Percentiles rank a stretch among this genome's conserved stretches.
phyloP scores from a whole-genome alignment of 768 basidiomycete genomes.

The Pholiota microspora region DNA sequence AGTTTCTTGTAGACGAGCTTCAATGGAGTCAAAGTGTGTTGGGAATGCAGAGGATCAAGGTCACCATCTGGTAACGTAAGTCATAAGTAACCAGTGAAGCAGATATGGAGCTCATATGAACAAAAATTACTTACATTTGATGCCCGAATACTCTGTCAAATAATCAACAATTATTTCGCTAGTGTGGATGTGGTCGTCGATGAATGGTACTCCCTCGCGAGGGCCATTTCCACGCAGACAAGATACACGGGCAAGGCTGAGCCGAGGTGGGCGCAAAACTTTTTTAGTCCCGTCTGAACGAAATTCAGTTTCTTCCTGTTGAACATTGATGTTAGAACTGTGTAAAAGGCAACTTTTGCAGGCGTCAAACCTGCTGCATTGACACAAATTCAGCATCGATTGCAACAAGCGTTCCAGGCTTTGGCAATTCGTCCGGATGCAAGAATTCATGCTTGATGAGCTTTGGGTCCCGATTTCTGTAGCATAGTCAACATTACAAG shows the following conservation, averaged over 20 bases:
- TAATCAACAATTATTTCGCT: conserved; percentile 96
- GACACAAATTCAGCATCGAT: conserved; percentile 99
- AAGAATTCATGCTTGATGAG: conserved; percentile 80
- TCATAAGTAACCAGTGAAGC: background rate
- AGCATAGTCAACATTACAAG: background rate
- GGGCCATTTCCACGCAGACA: conserved; percentile 85
- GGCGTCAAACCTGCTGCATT: conserved; percentile 75
- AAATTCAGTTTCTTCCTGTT: conserved; percentile 90
- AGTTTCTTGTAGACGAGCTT: conserved; percentile 99
- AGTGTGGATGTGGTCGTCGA: conserved; percentile 97
- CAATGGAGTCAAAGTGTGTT: conserved; percentile 87
- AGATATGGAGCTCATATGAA: too few relatives aligned
- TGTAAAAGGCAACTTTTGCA: background rate
- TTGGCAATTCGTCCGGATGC: conserved; percentile 72
- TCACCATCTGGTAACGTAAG: conserved; percentile 71
- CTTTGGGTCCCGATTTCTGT: conserved; percentile 71
- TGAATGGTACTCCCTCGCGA: conserved; percentile 84
- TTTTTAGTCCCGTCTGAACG: conserved; percentile 94
- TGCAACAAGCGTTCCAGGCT: conserved; percentile 82
- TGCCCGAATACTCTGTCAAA: conserved; percentile 95
- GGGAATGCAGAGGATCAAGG: conserved; percentile 79
- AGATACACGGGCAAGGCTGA: conserved; percentile 92
- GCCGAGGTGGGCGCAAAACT: conserved; percentile 85
- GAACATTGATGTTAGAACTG: background rate
- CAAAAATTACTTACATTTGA: conserved; percentile 72